A percentile compares a stretch with the other conserved stretches of the same genome.
phyloP scores from a whole-genome alignment of 2,329 filamentous ascomycete genomes.

The Colletotrichum karsti region DNA sequence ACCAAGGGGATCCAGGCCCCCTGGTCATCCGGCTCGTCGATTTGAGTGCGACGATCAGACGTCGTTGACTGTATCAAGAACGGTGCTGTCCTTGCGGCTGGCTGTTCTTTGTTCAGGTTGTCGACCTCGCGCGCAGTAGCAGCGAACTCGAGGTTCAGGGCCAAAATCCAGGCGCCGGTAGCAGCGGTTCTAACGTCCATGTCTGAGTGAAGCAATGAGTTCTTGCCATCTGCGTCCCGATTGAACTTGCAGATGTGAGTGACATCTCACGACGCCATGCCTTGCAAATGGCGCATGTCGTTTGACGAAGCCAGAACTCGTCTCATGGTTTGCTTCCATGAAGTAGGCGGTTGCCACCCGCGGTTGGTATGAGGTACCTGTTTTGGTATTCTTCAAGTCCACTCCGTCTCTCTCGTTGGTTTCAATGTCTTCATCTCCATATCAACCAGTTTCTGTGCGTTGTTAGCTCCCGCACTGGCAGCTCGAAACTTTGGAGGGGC shows the following conservation, averaged over 20 bases:
- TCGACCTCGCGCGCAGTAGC: neutral
- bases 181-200: neutral
- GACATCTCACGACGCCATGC: conserved; percentile 11
- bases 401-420: too few relatives aligned
- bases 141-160: neutral
- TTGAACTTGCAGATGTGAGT: neutral
- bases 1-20: neutral
- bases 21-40: conserved; percentile 5
- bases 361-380: neutral
- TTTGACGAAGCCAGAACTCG: conserved; percentile 1
- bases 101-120: conserved; percentile 1
- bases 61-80: conserved; percentile 16
- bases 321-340: conserved; percentile 10
- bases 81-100: neutral
- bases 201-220: neutral
- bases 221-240: conserved; percentile 3
- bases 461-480: conserved; percentile 14
- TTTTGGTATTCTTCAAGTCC: neutral
- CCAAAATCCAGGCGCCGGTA: neutral
- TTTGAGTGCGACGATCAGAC: conserved; percentile 24
- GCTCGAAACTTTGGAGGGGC: conserved; percentile 15
- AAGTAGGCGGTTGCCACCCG: neutral
- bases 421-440: neutral
- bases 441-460: conserved; percentile 3
- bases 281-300: neutral